These are phyloP conservation scores for Leishmania tropica DNA, from an alignment of 208 protist species.

Conservation along the genomic window DNA sequence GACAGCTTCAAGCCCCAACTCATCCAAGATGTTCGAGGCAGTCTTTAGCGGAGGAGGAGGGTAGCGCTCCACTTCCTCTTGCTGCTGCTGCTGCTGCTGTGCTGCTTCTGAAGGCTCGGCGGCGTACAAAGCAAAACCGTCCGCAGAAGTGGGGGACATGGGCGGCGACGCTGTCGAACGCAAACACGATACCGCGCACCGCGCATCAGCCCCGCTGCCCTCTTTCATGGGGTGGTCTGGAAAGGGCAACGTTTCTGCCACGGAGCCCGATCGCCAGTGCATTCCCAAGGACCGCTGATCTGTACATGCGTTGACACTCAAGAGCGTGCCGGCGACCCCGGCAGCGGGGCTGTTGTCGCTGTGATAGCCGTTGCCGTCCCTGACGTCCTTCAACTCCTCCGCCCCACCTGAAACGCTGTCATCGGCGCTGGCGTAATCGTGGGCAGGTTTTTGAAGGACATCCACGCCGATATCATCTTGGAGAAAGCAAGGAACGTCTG, in stretches of 20 bases:
- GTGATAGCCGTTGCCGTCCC: not conserved
- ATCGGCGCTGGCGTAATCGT: not conserved
- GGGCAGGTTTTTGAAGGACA: not conserved
- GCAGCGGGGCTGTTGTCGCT: not conserved
- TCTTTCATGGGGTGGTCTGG: not conserved
- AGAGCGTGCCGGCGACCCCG: not conserved
- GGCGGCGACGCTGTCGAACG: not conserved
- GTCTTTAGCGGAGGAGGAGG: not conserved
- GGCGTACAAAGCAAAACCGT: not conserved
- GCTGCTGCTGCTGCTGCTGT: not conserved
- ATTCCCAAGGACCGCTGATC: not conserved
- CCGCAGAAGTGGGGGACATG: not conserved
- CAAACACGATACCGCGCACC: too few species aligned
- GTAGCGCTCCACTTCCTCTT: not conserved
- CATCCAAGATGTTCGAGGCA: constrained; percentile 12
- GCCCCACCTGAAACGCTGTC: not conserved
- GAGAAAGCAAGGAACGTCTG: not conserved
- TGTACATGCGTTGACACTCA: too few species aligned
- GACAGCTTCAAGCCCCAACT: not conserved
- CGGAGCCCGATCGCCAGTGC: not conserved
- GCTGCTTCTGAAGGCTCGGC: not conserved
- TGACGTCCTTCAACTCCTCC: not conserved
- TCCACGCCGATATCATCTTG: not conserved
- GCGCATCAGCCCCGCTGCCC: not conserved
- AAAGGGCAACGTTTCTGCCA: not conserved